These are phyloP conservation scores for Metschnikowia rubicola DNA, from an alignment of 805 yeast genomes.

Conservation along the genomic window DNA sequence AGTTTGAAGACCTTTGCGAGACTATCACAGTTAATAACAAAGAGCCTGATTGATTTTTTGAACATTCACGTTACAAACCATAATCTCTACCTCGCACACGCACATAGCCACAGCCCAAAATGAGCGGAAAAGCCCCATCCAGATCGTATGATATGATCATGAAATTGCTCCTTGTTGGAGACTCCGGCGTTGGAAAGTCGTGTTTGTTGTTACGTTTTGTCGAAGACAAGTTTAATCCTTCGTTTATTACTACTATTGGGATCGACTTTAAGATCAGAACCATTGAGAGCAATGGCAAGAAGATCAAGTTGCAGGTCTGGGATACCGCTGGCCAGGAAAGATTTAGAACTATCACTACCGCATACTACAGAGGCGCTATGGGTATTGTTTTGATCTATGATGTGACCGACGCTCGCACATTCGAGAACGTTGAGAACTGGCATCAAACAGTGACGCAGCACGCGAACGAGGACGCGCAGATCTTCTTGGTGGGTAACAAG, in stretches of 20 bases:
- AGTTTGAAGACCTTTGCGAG: too few species aligned
- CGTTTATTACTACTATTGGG: conserved; percentile 96
- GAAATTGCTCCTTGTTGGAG: conserved; percentile 91
- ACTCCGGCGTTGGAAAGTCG: conserved; percentile 85
- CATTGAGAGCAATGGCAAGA: conserved; percentile 87
- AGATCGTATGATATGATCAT: conserved; percentile 84
- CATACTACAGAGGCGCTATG: conserved; percentile 87
- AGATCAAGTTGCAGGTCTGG: conserved; percentile 93
- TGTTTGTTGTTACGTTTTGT: conserved; percentile 90
- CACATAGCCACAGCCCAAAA: conserved; percentile 16
- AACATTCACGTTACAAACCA: too few species aligned
- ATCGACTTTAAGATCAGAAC: conserved; percentile 97
- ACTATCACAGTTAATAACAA: too few species aligned
- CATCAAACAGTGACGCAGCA: conserved; percentile 93
- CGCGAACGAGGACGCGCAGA: conserved; percentile 93
- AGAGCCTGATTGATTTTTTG: too few species aligned
- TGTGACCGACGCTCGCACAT: conserved; percentile 85
- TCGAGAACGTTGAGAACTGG: conserved; percentile 93
- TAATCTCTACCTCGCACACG: not conserved
- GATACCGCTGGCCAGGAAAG: conserved; percentile 98
- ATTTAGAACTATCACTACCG: conserved; percentile 91
- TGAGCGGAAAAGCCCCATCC: conserved; percentile 62
- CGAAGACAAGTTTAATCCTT: conserved; percentile 94
- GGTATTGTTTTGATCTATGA: conserved; percentile 83
- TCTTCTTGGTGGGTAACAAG: conserved; percentile 93